Percentiles rank a stretch among this genome's conserved stretches.
Evolutionary conservation across 2,329 filamentous ascomycete species (phyloP).

Genomic region (Metarhizium brunneum): DNA sequence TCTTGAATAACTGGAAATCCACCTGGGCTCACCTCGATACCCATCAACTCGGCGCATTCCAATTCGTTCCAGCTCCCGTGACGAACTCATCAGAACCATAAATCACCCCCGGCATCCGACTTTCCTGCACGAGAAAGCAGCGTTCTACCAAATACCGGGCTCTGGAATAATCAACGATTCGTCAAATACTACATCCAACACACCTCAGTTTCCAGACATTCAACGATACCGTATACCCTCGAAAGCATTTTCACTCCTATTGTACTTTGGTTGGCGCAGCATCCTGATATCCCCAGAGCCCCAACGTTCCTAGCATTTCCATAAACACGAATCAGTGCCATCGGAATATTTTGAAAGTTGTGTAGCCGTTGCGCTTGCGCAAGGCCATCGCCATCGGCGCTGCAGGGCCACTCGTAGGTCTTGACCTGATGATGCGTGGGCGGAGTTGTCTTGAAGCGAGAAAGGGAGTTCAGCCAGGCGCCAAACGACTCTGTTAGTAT

Average conservation of each 20-base stretch:
- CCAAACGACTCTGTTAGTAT: background rate
- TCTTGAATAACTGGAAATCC: background rate
- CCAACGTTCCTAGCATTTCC: background rate
- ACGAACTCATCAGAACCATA: background rate
- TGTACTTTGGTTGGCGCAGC: background rate
- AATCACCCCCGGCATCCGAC: background rate
- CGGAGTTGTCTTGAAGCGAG: background rate
- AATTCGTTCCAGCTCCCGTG: background rate
- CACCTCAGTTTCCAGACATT: background rate
- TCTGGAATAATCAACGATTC: background rate
- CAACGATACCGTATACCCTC: background rate
- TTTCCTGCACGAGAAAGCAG: background rate
- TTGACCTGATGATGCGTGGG: conserved; percentile 1
- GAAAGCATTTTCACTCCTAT: background rate
- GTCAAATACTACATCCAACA: background rate
- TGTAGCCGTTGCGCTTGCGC: background rate
- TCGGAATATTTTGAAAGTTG: background rate
- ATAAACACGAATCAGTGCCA: background rate
- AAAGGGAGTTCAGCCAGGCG: background rate
- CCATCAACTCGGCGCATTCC: background rate
- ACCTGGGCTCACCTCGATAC: background rate
- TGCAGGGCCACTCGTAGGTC: conserved; percentile 1
- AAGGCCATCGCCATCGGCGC: background rate
- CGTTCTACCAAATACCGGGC: background rate
- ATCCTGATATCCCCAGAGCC: background rate